Evolutionary conservation across 441 rosid species (phyloP), one percentile per base, ranked within the genome.

Genomic region (Pelargonium citronellum): DNA sequence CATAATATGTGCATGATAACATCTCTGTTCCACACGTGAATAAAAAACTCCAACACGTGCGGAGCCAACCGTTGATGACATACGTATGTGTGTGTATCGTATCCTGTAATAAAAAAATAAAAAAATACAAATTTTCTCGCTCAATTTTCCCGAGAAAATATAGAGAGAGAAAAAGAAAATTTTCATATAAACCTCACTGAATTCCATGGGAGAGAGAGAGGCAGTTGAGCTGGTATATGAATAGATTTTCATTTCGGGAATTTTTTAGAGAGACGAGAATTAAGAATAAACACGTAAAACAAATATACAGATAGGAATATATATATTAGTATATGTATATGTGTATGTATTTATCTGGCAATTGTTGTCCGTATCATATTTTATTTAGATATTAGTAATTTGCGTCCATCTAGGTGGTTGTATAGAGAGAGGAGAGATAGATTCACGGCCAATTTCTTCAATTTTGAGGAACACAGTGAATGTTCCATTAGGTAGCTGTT

Each of bases 341-440:
- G 19, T 51, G 58, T 51, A 44, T 44, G 51, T 44, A 51, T 51
- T 15, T 51, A 51, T 51, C 58, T 51, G 58, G 58, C 58, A 51
- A 15, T 51, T 51, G 58, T 51, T 51, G 58, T 51, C 15, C 2
- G 17, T 16, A 5, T 3, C 58, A n/a, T 2, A 15, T 5, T 51
- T 0, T 51, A 51, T 51, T 51, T 51, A 51, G 58, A 51, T 51
- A 51, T 51, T 51, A 51, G 16, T 51, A 15, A 16, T 15, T 51
- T 16, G 58, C 57, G 5, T 51, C 16, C 16, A 7, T 34, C 39
- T 34, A 5, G 39, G 39, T 34, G 39, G 39, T 5, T 34, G 39
- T 34, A 34, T 34, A 34, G 39, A 34, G 39, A 5, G 58, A 11
- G 16, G 7, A 15, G 20, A 15, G 20, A 51, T 51, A 12, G 57